phyloP scores from a whole-genome alignment of 257 asterid genomes.

The Nicotiana undulata region DNA sequence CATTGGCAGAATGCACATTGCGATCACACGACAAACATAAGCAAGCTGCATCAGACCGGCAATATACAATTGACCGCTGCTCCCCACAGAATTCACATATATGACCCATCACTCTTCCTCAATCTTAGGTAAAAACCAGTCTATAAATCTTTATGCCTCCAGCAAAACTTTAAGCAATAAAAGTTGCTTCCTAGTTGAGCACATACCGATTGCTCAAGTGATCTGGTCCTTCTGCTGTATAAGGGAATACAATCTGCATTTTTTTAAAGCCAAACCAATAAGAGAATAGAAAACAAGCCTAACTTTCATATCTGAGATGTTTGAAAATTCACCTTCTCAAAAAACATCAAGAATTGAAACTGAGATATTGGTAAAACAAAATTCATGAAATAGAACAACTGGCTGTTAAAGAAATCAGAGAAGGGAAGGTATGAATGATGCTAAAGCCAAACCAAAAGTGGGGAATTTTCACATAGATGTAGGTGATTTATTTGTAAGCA shows the following conservation, averaged over 20 bases:
- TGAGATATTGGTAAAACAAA: neutral
- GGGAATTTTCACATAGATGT: neutral
- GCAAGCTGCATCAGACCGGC: constrained; percentile 42
- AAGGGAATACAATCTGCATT: constrained; percentile 3
- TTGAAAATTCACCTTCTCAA: neutral
- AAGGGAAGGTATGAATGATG: neutral
- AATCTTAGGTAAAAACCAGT: neutral
- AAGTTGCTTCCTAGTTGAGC: constrained; percentile 5
- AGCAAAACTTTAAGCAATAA: neutral
- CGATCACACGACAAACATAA: constrained; percentile 65
- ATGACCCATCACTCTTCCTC: constrained; percentile 28
- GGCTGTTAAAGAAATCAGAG: neutral
- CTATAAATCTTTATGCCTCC: neutral
- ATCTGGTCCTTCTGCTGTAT: neutral
- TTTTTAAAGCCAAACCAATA: neutral
- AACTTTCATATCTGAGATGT: neutral
- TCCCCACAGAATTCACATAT: constrained; percentile 57
- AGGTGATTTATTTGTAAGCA: neutral
- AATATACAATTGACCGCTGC: constrained; percentile 50
- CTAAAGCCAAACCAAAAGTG: neutral
- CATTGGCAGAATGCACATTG: constrained; percentile 62
- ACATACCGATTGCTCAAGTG: neutral
- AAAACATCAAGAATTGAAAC: neutral
- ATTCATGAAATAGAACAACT: neutral
- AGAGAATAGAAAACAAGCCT: neutral